A percentile compares a stretch with the other conserved stretches of the same genome.
Conservation (phyloP, 345 rosid species). For the Leavenworthia alabamica region DNA sequence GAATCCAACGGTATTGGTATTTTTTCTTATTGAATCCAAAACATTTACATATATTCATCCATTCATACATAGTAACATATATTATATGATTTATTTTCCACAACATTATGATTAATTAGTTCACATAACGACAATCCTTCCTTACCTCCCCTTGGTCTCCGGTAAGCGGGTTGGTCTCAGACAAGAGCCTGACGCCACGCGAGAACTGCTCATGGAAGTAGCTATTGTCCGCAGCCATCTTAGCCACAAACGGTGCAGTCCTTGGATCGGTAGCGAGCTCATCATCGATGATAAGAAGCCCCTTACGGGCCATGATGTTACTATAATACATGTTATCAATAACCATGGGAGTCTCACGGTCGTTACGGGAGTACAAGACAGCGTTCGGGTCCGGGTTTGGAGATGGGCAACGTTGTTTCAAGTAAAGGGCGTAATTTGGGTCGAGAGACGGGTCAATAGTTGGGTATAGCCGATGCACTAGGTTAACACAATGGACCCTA, state of each 20-base stretch:
- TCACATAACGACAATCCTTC: slow-evolving; percentile 70
- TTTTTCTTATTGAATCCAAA: slow-evolving; percentile 18
- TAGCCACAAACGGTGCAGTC: slow-evolving; percentile 50
- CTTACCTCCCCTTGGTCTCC: slow-evolving; percentile 70
- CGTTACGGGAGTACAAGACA: slow-evolving; percentile 61
- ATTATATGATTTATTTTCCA: neutral
- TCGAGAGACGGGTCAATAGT: slow-evolving; percentile 60
- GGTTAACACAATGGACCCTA: slow-evolving; percentile 68
- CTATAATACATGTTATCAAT: slow-evolving; percentile 70
- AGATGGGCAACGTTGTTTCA: slow-evolving; percentile 55
- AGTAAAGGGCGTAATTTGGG: slow-evolving; percentile 54
- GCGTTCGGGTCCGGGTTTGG: slow-evolving; percentile 48
- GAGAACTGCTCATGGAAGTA: slow-evolving; percentile 68
- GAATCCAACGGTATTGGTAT: slow-evolving; percentile 5
- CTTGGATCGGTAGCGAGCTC: slow-evolving; percentile 55
- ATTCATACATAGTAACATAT: neutral
- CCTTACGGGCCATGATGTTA: slow-evolving; percentile 55
- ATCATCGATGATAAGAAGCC: slow-evolving; percentile 57
- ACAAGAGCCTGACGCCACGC: slow-evolving; percentile 46
- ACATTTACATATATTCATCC: neutral
- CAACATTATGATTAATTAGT: slow-evolving; percentile 12
- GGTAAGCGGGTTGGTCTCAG: slow-evolving; percentile 67
- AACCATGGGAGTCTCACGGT: slow-evolving; percentile 73
- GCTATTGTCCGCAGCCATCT: slow-evolving; percentile 68
- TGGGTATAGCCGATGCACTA: slow-evolving; percentile 71